Evolutionary conservation across 148 eudicot genomes (phyloP).

Genomic region (Fagopyrum tataricum): DNA sequence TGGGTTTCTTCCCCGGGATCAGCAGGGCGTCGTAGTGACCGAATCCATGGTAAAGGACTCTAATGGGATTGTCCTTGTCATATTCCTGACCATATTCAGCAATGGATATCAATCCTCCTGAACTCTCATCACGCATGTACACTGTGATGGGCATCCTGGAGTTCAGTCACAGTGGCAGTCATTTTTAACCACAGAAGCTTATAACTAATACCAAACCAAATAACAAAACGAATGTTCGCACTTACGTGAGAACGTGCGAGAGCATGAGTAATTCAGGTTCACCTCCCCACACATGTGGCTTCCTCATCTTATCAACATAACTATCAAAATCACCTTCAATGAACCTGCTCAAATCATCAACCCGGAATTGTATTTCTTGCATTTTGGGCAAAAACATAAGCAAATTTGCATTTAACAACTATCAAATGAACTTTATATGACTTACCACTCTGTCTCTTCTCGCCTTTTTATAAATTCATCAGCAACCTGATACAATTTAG

Average conservation of each 20-base stretch:
- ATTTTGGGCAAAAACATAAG: neutral
- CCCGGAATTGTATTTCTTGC: neutral
- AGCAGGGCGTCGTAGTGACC: constrained; percentile 94
- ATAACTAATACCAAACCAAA: neutral
- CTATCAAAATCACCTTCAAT: constrained; percentile 85
- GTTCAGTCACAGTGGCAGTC: neutral
- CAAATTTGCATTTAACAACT: neutral
- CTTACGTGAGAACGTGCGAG: constrained; percentile 86
- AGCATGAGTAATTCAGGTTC: constrained; percentile 97
- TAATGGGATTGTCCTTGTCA: constrained; percentile 77
- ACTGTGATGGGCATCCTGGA: constrained; percentile 96
- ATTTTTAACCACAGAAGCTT: no score
- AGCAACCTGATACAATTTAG: constrained; percentile 54
- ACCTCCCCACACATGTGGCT: constrained; percentile 97
- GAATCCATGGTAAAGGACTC: constrained; percentile 75
- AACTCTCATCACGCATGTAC: constrained; percentile 64
- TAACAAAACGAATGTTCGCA: neutral
- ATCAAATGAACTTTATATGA: neutral
- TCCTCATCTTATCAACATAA: constrained; percentile 68
- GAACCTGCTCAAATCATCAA: constrained; percentile 52
- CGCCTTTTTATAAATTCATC: constrained; percentile 87
- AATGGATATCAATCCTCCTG: constrained; percentile 71
- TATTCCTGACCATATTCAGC: constrained; percentile 98
- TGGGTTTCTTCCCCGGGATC: constrained; percentile 46
- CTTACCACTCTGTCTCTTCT: constrained; percentile 95